phyloP scores from a whole-genome alignment of 495 filamentous ascomycete species.

The Pseudoneurospora amorphoporcata region DNA sequence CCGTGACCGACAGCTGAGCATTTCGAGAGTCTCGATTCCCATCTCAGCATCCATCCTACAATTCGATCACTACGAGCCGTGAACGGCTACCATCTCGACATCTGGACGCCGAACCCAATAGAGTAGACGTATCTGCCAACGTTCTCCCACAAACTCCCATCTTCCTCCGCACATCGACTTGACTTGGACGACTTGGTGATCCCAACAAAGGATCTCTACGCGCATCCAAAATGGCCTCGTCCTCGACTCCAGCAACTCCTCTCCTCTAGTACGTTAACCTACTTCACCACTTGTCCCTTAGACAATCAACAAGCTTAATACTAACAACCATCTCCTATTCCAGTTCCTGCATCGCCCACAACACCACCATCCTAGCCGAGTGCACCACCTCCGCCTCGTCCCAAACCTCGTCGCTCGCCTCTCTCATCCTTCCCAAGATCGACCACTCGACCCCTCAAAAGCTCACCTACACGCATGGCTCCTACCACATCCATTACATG shows the following conservation, averaged over 20 bases:
- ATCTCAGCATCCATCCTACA: neutral
- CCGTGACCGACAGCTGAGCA: neutral
- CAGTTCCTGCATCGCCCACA: conserved; percentile 85
- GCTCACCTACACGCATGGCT: conserved; percentile 84
- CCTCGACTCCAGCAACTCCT: conserved; percentile 62
- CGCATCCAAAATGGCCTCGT: conserved; percentile 55
- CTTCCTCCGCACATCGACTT: neutral
- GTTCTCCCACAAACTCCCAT: neutral
- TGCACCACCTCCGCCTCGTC: conserved; percentile 72
- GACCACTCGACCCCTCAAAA: conserved; percentile 69
- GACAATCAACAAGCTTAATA: neutral
- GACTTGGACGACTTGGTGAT: neutral
- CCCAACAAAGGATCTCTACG: neutral
- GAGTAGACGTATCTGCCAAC: neutral
- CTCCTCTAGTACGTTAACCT: conserved; percentile 61
- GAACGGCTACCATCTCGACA: neutral
- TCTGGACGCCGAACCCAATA: neutral
- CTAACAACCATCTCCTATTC: conserved; percentile 11
- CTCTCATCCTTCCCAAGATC: conserved; percentile 94
- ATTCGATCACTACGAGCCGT: neutral
- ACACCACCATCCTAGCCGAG: conserved; percentile 84
- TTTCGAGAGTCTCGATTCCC: neutral
- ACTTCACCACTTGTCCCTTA: neutral
- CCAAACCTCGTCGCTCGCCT: conserved; percentile 72
- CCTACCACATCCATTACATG: conserved; percentile 93